A percentile compares a stretch with the other conserved stretches of the same genome.
Conservation (phyloP, 2,329 filamentous ascomycete species). For the Grosmannia clavigera region DNA sequence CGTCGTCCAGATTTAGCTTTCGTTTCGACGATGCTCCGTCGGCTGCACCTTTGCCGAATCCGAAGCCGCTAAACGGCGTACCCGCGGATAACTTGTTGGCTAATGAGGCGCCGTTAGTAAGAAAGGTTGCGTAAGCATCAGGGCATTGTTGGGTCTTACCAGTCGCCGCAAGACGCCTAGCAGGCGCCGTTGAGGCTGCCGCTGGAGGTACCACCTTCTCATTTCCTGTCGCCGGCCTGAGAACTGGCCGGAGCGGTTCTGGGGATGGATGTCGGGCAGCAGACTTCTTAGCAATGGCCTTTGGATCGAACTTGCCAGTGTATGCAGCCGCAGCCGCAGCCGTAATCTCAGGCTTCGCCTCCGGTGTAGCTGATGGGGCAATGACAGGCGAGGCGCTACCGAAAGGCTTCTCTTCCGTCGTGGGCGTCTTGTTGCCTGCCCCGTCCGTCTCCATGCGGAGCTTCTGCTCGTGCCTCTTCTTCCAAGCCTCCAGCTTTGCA, state of each 20-base stretch:
- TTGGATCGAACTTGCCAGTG: slow-evolving; percentile 74
- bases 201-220: slow-evolving; percentile 14
- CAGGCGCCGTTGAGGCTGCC: neutral
- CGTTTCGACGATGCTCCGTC: slow-evolving; percentile 53
- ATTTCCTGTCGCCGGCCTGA: slow-evolving; percentile 22
- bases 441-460: slow-evolving; percentile 60
- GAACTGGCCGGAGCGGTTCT: slow-evolving; percentile 37
- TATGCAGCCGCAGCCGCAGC: slow-evolving; percentile 39
- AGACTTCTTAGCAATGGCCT: slow-evolving; percentile 72
- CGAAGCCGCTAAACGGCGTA: slow-evolving; percentile 69
- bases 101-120: neutral
- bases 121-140: too few relatives aligned
- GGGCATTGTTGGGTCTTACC: neutral
- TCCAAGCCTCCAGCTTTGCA: slow-evolving; percentile 81
- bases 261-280: slow-evolving; percentile 45
- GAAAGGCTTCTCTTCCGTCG: neutral
- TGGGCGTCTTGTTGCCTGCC: slow-evolving; percentile 43
- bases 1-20: slow-evolving; percentile 76
- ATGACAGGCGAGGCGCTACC: slow-evolving; percentile 28
- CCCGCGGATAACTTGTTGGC: slow-evolving; percentile 19
- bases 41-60: slow-evolving; percentile 52
- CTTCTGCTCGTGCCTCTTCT: slow-evolving; percentile 72
- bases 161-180: slow-evolving; percentile 1
- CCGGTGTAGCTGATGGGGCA: slow-evolving; percentile 31
- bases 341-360: slow-evolving; percentile 29